Evolutionary conservation across 2,329 filamentous ascomycete species (phyloP), one percentile per base, ranked within the genome.

Genomic region (Trichophyton verrucosum): DNA sequence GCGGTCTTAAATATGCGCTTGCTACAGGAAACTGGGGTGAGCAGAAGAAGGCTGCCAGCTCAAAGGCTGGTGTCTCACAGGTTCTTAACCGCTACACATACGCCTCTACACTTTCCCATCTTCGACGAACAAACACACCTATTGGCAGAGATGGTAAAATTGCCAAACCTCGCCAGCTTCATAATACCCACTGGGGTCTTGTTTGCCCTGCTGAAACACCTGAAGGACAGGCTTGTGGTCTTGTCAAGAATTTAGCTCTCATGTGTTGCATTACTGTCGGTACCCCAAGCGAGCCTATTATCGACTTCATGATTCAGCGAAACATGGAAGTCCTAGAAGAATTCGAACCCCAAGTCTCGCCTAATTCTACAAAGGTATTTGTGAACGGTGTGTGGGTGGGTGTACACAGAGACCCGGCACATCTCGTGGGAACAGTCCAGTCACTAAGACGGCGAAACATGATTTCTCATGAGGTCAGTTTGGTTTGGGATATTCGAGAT

Each of bases 1-100:
- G 94, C 71, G 94, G 92, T 57, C 77, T 99, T 66, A 96, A 96
- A 72, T 99, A 99, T 76, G 96, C 94, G 59, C 80, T 99, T 64
- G 92, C 94, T 27, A 99, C 94, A 13, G 94, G 94, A 66, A 99
- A 99, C 76, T 99, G 94, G 95, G 95, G 94, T 70, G 94, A 99
- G 66, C 94, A 99, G 78, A 99, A 97, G 82, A 99, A 97, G 79
- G 91, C 94, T 20, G 88, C 89, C 68, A 92, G 87, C 67, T 89
- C 91, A 1, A 97, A 95, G 65, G 94, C 94, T 55, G 95, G 94
- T 81, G 94, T 99, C 55, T 97, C 92, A 56, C 94, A 99, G 76
- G 95, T 99, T 76, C 77, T 99, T 70, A 99, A 96, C 78, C 85
- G 94, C 72, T 99, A 97, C 73, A 97, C 95, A 0, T 99, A 96